These are phyloP conservation scores for Rhizopogon parksii DNA, from an alignment of 1,284 basidiomycete genomes.

Conservation along the genomic window DNA sequence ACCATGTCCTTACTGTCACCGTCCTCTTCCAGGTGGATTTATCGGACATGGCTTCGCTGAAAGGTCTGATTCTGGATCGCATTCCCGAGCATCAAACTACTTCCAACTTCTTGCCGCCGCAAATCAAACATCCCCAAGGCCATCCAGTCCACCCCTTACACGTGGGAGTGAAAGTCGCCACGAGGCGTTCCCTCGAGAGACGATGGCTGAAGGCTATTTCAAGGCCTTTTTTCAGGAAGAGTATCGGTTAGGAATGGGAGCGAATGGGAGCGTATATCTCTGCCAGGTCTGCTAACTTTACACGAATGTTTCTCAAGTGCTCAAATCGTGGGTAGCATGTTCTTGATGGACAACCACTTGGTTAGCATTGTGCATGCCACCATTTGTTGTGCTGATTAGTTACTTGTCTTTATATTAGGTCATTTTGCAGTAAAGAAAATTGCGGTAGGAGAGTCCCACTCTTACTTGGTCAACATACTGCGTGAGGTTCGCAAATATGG, in stretches of 20 bases:
- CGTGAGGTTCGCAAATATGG: constrained; percentile 50
- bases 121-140: constrained; percentile 59
- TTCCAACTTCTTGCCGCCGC: constrained; percentile 65
- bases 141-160: constrained; percentile 41
- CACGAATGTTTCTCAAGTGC: neutral
- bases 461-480: constrained; percentile 76
- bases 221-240: constrained; percentile 87
- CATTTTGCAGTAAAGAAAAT: constrained; percentile 94
- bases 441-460: constrained; percentile 82
- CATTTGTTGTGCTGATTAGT: neutral
- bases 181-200: constrained; percentile 48
- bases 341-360: constrained; percentile 71
- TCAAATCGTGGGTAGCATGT: constrained; percentile 49
- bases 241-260: constrained; percentile 82
- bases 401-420: constrained; percentile 34
- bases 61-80: constrained; percentile 24
- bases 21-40: constrained; percentile 37
- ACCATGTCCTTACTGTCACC: constrained; percentile 68
- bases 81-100: constrained; percentile 60
- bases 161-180: constrained; percentile 13
- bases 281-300: constrained; percentile 57
- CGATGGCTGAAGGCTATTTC: constrained; percentile 79
- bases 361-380: constrained; percentile 28
- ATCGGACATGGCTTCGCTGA: constrained; percentile 17
- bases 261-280: constrained; percentile 82